Conservation (phyloP, 805 yeast genomes). For the Barnettozyma californica region DNA sequence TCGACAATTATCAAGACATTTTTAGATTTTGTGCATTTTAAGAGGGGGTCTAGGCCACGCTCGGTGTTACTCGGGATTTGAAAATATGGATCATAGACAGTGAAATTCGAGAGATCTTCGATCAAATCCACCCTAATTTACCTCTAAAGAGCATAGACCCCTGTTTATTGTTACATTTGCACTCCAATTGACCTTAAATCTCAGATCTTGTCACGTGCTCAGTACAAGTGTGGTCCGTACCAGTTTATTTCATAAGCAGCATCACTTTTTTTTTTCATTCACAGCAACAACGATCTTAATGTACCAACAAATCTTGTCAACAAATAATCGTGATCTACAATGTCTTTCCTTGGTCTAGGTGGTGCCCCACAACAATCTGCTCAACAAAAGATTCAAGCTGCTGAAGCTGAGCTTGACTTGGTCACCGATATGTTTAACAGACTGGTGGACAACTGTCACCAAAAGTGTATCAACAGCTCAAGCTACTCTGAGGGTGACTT, state of each 20-base stretch:
- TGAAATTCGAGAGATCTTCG: not conserved
- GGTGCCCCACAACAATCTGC: slow-evolving; percentile 67
- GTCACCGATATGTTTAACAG: slow-evolving; percentile 97
- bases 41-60: not conserved
- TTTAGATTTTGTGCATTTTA: not conserved
- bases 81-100: not conserved
- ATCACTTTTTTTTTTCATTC: not conserved
- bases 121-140: not conserved
- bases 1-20: not conserved
- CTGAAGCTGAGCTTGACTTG: slow-evolving; percentile 95
- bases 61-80: not conserved
- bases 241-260: not conserved
- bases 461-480: slow-evolving; percentile 64
- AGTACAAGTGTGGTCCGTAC: not conserved
- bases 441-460: slow-evolving; percentile 82
- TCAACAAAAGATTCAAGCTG: slow-evolving; percentile 78
- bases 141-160: not conserved
- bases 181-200: too few relatives aligned
- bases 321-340: slow-evolving; percentile 19
- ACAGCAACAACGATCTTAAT: not conserved
- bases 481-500: slow-evolving; percentile 68
- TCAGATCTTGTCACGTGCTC: not conserved
- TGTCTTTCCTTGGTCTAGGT: slow-evolving; percentile 76
- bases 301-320: not conserved
- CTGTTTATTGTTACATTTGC: too few relatives aligned